Evolutionary conservation across 129 eudicot genomes (phyloP).

Genomic region (Centaurea solstitialis): DNA sequence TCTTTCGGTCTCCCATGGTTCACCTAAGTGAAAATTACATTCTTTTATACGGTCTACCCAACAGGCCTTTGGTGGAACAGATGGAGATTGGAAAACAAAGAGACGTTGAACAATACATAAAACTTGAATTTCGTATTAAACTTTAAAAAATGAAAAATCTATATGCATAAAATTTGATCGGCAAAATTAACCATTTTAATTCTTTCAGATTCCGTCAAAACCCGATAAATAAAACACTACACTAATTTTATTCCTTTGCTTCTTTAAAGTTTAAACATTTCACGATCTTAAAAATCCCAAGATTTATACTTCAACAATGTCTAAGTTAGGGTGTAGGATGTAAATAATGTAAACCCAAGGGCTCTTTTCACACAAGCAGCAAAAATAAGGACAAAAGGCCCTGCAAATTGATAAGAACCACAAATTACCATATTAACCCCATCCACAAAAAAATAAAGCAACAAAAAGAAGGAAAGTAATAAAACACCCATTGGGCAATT

Average conservation of each 20-base stretch:
- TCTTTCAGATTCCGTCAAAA: background rate
- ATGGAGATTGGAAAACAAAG: background rate
- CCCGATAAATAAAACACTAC: background rate
- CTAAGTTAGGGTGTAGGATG: background rate
- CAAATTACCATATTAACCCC: constrained; percentile 7
- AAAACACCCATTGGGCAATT: background rate
- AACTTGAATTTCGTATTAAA: background rate
- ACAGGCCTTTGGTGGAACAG: background rate
- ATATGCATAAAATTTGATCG: background rate
- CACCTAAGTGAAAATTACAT: background rate
- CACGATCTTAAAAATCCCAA: background rate
- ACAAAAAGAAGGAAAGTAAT: background rate
- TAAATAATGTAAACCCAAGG: constrained; percentile 3
- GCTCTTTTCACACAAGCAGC: background rate
- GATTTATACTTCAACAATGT: background rate
- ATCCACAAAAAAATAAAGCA: background rate
- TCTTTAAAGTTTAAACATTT: background rate
- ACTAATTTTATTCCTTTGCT: background rate
- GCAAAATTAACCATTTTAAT: background rate
- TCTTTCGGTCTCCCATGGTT: background rate
- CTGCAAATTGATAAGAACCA: background rate
- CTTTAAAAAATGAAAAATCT: background rate
- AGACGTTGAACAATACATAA: background rate
- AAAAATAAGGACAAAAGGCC: background rate
- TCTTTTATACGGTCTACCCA: background rate